A percentile compares a stretch with the other conserved stretches of the same genome.
Evolutionary conservation across 1,284 basidiomycete genomes (phyloP).

Genomic region (Marasmius fiardii): DNA sequence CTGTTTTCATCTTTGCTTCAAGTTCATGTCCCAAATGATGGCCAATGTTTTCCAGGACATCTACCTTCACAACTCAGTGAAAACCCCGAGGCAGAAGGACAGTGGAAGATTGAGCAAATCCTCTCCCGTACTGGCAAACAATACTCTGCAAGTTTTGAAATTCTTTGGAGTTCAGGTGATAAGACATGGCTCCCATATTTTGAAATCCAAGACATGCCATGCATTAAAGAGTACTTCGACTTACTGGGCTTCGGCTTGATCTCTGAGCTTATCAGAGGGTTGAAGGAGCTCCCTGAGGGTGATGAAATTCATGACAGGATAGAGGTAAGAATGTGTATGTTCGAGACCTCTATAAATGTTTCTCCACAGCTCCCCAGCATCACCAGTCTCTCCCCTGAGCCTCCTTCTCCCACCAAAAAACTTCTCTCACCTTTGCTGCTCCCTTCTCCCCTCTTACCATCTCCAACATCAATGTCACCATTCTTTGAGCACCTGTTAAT

Average conservation of each 20-base stretch:
- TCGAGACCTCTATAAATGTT: background rate
- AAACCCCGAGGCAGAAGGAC: conserved; percentile 24
- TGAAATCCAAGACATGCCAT: conserved; percentile 18
- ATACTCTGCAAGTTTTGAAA: conserved; percentile 20
- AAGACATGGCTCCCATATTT: background rate
- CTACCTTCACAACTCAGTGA: conserved; percentile 6
- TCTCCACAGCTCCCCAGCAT: background rate
- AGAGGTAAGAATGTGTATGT: background rate
- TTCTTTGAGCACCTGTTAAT: no score
- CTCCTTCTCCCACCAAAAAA: background rate
- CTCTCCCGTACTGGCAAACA: conserved; percentile 18
- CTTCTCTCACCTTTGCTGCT: background rate
- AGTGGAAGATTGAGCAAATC: conserved; percentile 25
- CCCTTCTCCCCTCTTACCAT: background rate
- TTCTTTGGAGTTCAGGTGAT: conserved; percentile 27
- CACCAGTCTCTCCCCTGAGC: background rate
- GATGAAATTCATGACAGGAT: background rate
- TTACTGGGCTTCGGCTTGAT: conserved; percentile 13
- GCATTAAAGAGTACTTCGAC: conserved; percentile 21
- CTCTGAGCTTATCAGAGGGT: background rate
- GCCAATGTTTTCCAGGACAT: background rate
- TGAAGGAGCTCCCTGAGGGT: background rate
- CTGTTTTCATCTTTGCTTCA: background rate
- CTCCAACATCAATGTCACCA: no score
- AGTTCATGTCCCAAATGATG: background rate